Base-by-base conservation (phyloP, 2,329 filamentous ascomycete genomes). In the Coniella vitis region DNA sequence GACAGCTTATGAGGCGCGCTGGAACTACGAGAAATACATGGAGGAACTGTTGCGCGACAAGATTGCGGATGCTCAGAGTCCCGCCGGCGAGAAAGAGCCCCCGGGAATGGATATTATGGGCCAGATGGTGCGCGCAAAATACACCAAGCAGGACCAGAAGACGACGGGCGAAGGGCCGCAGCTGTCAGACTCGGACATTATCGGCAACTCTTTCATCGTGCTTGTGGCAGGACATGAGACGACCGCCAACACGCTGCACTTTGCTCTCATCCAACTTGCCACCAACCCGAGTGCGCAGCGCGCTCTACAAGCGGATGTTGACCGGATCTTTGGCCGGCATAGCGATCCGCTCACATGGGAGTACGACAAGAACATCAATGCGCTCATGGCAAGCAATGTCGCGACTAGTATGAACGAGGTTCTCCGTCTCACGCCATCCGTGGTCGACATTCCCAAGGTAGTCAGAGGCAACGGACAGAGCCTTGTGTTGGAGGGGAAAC, bases 331-430 rank as follows among this genome's bases (percentile, higher is more conserved):
- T 22, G 77, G 78, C 19, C 42, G 49, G 35, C 70, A 74, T 32
- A 65, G 70, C 14, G 75, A 84, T 19, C 74, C 80, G 4, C 64
- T 66, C 1, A 72, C 76, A 7, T 91, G 87, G 87, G 74, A 81
- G 57, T 91, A 88, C 61, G 86, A 90, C 38, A 65, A 70, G 10
- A 71, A 79, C 56, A 73, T 90, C 54, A 81, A 79, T 38, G 70
- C 75, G 8, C 73, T 93, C 51, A 78, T 87, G 56, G 78, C 75
- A 10, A 81, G 82, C 52, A 83, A 87, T 73, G 68, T 84, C 9
- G 87, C 84, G 16, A 87, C 87, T 4, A 78, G 84, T 57, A 77
- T 91, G 74, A 87, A 89, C 60, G 87, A 93, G 69, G 82, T 84
- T 34, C 72, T 93, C 46, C 81, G 88, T 10, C 59, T 90, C 37